Percentiles rank a stretch among this genome's conserved stretches.
phyloP scores from a whole-genome alignment of 2,329 filamentous ascomycete species.

The Alternaria sp. region DNA sequence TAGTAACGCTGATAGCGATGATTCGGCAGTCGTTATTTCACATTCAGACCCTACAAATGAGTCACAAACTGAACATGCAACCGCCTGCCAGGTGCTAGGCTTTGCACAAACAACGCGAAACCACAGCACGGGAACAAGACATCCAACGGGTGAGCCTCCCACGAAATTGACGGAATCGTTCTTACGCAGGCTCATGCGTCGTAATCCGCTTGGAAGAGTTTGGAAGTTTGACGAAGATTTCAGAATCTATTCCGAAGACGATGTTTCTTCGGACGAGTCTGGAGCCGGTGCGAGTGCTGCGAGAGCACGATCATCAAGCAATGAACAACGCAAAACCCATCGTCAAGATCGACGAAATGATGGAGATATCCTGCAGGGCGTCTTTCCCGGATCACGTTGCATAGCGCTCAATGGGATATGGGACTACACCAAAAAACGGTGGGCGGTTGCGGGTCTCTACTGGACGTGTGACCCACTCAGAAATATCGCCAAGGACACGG shows the following conservation, averaged over 20 bases:
- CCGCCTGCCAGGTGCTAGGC: background rate
- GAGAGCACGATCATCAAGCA: background rate
- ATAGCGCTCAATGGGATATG: background rate
- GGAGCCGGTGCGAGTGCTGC: background rate
- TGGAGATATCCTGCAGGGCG: background rate
- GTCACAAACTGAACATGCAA: background rate
- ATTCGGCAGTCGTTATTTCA: background rate
- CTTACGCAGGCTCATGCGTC: background rate
- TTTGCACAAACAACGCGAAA: background rate
- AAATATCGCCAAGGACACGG: background rate
- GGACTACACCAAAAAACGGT: background rate
- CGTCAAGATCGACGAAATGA: background rate
- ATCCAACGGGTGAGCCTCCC: background rate
- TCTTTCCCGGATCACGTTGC: background rate
- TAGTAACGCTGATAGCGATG: background rate
- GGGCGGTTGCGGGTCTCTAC: background rate
- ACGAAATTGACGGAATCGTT: background rate
- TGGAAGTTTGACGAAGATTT: background rate
- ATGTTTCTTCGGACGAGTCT: background rate
- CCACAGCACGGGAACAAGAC: background rate
- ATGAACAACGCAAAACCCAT: background rate
- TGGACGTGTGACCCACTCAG: background rate
- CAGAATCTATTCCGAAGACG: background rate
- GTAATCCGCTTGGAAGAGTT: background rate
- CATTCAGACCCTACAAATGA: background rate